A percentile compares a stretch with the other conserved stretches of the same genome.
Evolutionary conservation across 2,329 filamentous ascomycete species (phyloP).

Genomic region (Pseudocercospora cruenta): DNA sequence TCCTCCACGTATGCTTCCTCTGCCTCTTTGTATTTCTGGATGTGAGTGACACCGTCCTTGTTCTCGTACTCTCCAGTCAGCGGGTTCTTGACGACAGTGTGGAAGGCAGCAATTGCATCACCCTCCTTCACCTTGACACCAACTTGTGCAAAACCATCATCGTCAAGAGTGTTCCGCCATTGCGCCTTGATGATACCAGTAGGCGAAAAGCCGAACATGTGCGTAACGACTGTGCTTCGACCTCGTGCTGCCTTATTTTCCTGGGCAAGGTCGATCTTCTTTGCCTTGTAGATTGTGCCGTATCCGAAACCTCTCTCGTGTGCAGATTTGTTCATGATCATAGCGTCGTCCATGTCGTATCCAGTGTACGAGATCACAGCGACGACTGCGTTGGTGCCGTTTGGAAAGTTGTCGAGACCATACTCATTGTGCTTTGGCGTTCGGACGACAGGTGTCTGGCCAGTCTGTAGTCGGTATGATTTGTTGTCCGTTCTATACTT

Average conservation of each 20-base stretch:
- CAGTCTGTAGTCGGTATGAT: conserved; percentile 89
- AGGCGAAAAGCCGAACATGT: conserved; percentile 90
- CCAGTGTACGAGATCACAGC: conserved; percentile 98
- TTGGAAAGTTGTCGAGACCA: conserved; percentile 96
- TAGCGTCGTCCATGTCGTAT: conserved; percentile 99
- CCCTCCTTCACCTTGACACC: conserved; percentile 78
- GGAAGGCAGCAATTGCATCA: conserved; percentile 84
- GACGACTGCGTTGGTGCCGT: conserved; percentile 92
- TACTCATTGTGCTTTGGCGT: conserved; percentile 94
- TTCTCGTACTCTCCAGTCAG: conserved; percentile 77
- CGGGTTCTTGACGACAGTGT: conserved; percentile 78
- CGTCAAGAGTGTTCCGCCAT: conserved; percentile 74
- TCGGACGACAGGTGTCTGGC: conserved; percentile 91
- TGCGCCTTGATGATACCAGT: conserved; percentile 71
- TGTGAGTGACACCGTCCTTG: conserved; percentile 81
- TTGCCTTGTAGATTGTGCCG: conserved; percentile 97
- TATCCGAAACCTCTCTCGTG: conserved; percentile 95
- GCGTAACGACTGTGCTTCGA: conserved; percentile 66
- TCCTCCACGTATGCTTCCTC: conserved; percentile 91
- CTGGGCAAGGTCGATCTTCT: conserved; percentile 84
- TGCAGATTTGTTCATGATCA: conserved; percentile 98
- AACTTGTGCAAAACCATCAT: conserved; percentile 82
- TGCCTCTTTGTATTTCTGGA: conserved; percentile 91
- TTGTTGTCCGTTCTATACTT: conserved; percentile 96
- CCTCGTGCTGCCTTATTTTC: conserved; percentile 60